Base-by-base conservation (phyloP, 2,329 filamentous ascomycete genomes). In the Aphanoascus verrucosus region DNA sequence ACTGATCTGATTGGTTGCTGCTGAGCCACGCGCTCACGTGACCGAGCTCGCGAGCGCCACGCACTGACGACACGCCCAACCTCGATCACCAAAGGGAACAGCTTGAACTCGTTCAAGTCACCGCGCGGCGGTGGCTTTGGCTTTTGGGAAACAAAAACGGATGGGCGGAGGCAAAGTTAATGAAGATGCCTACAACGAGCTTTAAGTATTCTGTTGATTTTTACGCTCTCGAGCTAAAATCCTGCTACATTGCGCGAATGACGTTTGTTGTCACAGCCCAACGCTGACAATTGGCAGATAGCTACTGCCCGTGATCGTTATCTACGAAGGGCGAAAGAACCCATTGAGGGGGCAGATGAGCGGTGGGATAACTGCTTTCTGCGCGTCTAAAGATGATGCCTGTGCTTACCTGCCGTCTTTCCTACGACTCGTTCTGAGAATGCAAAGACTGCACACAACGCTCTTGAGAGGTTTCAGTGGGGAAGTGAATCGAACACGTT, bases 231-330 rank as follows among this genome's bases (percentile, higher is more conserved):
- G n/a, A n/a, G 38, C 14, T 9, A 17, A n/a, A 7, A 15, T 15
- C 19, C 38, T 19, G 19, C n/a, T 19, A 34, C 15, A 41, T 43
- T 35, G 23, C 28, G 17, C 35, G 38, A 37, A 37, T n/a, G 41
- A 37, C 32, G 31, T 46, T 46, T 52, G 50, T 52, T 52, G 50
- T 46, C 50, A 52, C 41, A 17, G 12, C 14, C 19, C 19, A 12
- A 38, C 5, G 42, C 14, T 45, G 42, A 52, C 49, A 52, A 46
- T 46, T 52, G 50, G 50, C 49, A 50, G 32, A 49, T 17, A 5
- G 23, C 19, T 17, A 19, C 2, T 31, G n/a, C 11, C 34, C 12
- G 12, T 28, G 23, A 28, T 28, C n/a, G n/a, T n/a, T n/a, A 38
- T 46, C 7, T 14, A 32, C 19, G 20, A n/a, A 31, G 40, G 14